Percentiles rank a stretch among this genome's conserved stretches.
Evolutionary conservation across 2,329 filamentous ascomycete genomes (phyloP).

Genomic region (Colletotrichum aenigma): DNA sequence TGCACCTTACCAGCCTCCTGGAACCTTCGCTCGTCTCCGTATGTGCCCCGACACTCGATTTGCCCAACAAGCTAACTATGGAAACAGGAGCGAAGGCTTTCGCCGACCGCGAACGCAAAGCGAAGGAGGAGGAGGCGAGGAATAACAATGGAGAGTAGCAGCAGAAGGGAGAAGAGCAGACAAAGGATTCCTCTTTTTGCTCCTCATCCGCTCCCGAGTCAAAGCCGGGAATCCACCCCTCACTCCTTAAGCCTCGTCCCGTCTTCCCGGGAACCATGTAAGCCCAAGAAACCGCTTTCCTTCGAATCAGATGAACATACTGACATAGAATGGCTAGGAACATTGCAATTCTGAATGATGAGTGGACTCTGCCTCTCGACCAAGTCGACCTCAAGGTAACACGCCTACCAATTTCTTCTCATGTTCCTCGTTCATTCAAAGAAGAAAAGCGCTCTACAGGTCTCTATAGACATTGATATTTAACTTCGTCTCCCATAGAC

Average conservation of each 20-base stretch:
- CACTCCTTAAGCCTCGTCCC: not conserved
- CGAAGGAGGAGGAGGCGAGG: not conserved
- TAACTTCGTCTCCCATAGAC: rapidly evolving
- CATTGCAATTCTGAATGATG: not conserved
- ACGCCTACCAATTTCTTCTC: not conserved
- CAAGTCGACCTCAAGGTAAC: not conserved
- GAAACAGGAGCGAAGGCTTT: not conserved
- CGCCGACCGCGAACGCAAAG: not conserved
- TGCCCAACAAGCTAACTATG: rapidly evolving
- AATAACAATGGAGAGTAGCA: not conserved
- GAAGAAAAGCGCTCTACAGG: not conserved
- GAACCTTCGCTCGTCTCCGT: not conserved
- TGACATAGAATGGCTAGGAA: not conserved
- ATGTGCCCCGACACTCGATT: rapidly evolving
- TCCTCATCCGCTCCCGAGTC: not conserved
- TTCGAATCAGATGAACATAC: rapidly evolving
- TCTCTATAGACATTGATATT: rapidly evolving
- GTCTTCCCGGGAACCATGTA: not conserved
- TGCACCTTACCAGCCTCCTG: not conserved
- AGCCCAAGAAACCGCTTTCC: rapidly evolving
- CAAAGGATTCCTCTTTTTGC: rapidly evolving
- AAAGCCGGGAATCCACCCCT: rapidly evolving
- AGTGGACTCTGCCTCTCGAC: not conserved
- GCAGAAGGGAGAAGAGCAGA: not conserved
- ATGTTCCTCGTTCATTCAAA: not conserved